Percentiles rank a stretch among this genome's conserved stretches.
Evolutionary conservation across 2,329 filamentous ascomycete genomes (phyloP).

Genomic region (Trichoderma lentiforme): DNA sequence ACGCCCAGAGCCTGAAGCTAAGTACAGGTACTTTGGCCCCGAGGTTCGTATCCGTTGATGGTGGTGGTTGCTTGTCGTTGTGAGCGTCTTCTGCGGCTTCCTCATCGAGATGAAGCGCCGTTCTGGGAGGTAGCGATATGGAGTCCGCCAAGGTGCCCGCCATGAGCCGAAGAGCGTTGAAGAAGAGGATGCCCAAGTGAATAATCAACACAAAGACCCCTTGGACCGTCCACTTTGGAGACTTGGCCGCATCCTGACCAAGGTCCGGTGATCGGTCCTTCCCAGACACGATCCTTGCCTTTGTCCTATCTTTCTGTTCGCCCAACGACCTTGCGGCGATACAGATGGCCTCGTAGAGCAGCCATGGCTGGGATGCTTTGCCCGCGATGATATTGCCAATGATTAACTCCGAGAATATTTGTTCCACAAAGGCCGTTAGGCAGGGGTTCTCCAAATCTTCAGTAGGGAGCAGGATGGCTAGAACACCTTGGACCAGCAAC

Average conservation of each 20-base stretch:
- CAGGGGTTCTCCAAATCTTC: conserved; percentile 89
- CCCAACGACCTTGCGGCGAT: conserved; percentile 56
- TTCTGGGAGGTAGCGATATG: conserved; percentile 60
- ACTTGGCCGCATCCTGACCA: conserved; percentile 17
- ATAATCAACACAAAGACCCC: conserved; percentile 54
- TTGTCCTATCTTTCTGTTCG: conserved; percentile 29
- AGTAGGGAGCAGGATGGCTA: conserved; percentile 82
- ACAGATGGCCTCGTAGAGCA: conserved; percentile 79
- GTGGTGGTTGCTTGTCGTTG: background rate
- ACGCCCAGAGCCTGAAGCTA: conserved; percentile 73
- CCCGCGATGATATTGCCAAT: conserved; percentile 77
- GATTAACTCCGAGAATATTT: conserved; percentile 87
- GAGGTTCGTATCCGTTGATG: background rate
- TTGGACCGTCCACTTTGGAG: conserved; percentile 40
- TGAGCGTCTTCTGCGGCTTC: conserved; percentile 8
- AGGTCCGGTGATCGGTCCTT: conserved; percentile 7
- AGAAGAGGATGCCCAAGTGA: conserved; percentile 53
- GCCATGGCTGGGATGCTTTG: conserved; percentile 81
- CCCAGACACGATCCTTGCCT: conserved; percentile 20
- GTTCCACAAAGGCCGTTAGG: conserved; percentile 75
- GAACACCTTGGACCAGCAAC: conserved; percentile 75
- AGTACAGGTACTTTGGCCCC: conserved; percentile 62
- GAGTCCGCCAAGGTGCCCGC: conserved; percentile 63
- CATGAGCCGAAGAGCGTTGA: conserved; percentile 64
- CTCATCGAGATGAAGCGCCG: conserved; percentile 17